Evolutionary conservation across 495 filamentous ascomycete species (phyloP).

Genomic region (Neurospora africana): DNA sequence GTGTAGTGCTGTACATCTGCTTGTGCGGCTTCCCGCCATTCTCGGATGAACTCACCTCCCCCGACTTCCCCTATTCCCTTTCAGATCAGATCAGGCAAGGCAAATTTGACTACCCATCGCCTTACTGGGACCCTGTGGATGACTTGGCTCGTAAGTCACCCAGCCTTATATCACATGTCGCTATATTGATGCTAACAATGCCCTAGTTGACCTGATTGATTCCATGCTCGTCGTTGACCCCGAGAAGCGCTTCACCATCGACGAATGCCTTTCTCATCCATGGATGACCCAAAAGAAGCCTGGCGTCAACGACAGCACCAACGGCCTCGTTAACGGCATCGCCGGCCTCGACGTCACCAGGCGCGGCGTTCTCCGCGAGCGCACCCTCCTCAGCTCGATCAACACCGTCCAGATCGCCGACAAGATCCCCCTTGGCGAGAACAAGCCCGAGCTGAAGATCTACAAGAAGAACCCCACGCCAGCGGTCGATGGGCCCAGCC

Average conservation of each 20-base stretch:
- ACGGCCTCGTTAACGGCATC: constrained; percentile 76
- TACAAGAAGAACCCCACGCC: constrained; percentile 59
- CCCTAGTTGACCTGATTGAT: constrained; percentile 76
- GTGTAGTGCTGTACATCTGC: constrained; percentile 98
- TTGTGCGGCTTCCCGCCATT: constrained; percentile 97
- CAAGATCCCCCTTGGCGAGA: constrained; percentile 43
- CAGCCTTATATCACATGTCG: not conserved
- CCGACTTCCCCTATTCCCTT: constrained; percentile 72
- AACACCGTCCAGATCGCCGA: constrained; percentile 66
- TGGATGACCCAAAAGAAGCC: constrained; percentile 58
- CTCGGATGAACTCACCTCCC: constrained; percentile 78
- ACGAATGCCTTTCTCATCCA: constrained; percentile 83
- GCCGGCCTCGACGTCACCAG: constrained; percentile 73
- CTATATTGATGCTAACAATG: constrained; percentile 8
- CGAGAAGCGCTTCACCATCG: constrained; percentile 72
- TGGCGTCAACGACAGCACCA: constrained; percentile 73
- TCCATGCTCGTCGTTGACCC: constrained; percentile 85
- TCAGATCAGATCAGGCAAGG: constrained; percentile 85
- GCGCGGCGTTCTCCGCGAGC: constrained; percentile 66
- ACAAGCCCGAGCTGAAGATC: constrained; percentile 57
- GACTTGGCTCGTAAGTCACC: constrained; percentile 56
- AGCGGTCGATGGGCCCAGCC: constrained; percentile 14
- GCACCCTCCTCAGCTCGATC: constrained; percentile 73
- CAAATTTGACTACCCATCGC: constrained; percentile 87
- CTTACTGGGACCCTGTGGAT: constrained; percentile 92